Percentiles rank a stretch among this genome's conserved stretches.
Evolutionary conservation across 345 rosid species (phyloP).

Genomic region (Salix udensis): DNA sequence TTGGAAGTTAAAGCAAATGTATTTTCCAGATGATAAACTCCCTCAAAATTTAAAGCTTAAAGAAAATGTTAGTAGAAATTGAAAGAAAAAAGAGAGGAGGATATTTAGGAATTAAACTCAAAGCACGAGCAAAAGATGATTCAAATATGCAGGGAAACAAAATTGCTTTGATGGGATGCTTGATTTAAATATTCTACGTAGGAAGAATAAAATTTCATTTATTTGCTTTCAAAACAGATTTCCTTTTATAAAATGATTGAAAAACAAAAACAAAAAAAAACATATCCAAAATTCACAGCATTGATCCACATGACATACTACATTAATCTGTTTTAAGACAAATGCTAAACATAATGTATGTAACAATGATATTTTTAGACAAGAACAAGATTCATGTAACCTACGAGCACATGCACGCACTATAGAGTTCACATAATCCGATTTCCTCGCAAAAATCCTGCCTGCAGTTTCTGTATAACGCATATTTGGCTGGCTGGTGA

Average conservation of each 20-base stretch:
- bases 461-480: slow-evolving; percentile 55
- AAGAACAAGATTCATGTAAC: slow-evolving; percentile 24
- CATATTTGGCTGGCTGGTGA: slow-evolving; percentile 74
- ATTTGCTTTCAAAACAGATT: too few species aligned
- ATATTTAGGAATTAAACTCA: not conserved
- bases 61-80: not conserved
- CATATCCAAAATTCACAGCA: not conserved
- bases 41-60: not conserved
- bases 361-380: not conserved
- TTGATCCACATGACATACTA: too few species aligned
- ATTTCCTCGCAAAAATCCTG: slow-evolving; percentile 62
- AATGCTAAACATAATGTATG: not conserved
- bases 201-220: too few species aligned
- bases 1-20: too few species aligned
- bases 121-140: not conserved
- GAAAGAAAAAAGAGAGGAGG: not conserved
- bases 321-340: not conserved
- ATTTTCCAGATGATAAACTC: not conserved
- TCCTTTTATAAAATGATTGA: not conserved
- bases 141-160: not conserved
- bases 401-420: slow-evolving; percentile 90
- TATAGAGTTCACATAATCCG: slow-evolving; percentile 72
- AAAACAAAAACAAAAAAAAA: not conserved
- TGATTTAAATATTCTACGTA: too few species aligned
- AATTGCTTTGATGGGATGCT: not conserved